Evolutionary conservation across 78 protist species (phyloP).

Genomic region (Dictyostelium firmibasis): DNA sequence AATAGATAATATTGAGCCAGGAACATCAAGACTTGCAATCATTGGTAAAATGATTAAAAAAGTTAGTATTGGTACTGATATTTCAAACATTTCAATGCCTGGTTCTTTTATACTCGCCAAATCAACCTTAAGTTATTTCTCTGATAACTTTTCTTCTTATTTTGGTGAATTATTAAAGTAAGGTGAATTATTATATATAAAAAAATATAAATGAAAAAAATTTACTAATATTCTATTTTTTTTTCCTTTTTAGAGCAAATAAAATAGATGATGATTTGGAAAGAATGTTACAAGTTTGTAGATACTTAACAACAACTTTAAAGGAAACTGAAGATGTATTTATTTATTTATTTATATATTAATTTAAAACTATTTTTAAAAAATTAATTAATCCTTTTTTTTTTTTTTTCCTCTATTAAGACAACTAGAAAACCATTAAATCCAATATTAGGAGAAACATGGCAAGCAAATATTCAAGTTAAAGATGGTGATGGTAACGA

Average conservation of each 20-base stretch:
- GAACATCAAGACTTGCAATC: neutral
- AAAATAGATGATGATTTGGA: slow-evolving; percentile 29
- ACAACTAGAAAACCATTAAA: slow-evolving; percentile 70
- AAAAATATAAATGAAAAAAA: too few relatives aligned
- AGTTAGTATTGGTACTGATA: slow-evolving; percentile 11
- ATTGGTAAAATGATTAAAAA: slow-evolving; percentile 17
- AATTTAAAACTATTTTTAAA: neutral
- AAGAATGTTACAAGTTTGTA: slow-evolving; percentile 37
- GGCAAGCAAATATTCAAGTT: neutral
- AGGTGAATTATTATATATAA: neutral
- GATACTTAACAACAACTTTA: neutral
- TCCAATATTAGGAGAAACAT: slow-evolving; percentile 60
- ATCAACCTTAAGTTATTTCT: slow-evolving; percentile 31
- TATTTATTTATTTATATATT: neutral
- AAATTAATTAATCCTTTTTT: neutral
- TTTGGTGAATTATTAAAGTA: slow-evolving; percentile 47
- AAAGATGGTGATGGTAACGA: neutral
- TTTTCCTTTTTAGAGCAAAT: slow-evolving; percentile 17
- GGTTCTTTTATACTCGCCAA: slow-evolving; percentile 37
- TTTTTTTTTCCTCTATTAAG: neutral
- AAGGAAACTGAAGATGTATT: slow-evolving; percentile 28
- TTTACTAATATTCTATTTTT: neutral
- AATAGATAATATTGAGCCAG: neutral
- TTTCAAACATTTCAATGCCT: slow-evolving; percentile 11
- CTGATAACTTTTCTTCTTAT: slow-evolving; percentile 11